Evolutionary conservation across 2,329 filamentous ascomycete species (phyloP), one percentile per base, ranked within the genome.

Genomic region (Trichoderma lentiforme): DNA sequence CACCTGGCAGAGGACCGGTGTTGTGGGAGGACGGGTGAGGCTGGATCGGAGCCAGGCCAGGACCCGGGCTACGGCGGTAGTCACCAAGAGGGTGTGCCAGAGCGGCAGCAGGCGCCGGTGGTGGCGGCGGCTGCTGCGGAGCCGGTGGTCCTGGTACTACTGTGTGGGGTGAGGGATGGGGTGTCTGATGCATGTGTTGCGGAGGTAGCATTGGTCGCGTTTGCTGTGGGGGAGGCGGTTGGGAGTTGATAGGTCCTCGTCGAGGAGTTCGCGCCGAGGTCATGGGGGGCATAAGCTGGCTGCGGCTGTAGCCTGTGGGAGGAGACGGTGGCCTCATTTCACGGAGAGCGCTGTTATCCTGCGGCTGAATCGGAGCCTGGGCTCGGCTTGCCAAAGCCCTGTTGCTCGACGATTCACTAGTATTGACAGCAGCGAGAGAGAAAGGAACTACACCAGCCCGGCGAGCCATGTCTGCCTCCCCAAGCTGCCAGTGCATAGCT

Each of bases 401-500:
- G 73, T 80, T 83, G 60, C 77, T 80, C 57, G 80, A 79, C 56
- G 80, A 79, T 67, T 87, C 86, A 53, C 47, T 53, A 72, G 83
- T 78, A 58, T 87, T 86, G 74, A 87, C 84, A 65, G 86, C 84
- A 66, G 90, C 89, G 34, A 93, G 84, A 3, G 91, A 90, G 82
- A 98, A 98, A 1, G 95, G 94, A 8, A 93, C 91, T 47, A 96
- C 94, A 58, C 96, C 96, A 56, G 95, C 95, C 72, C 95, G 91
- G 73, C 92, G 89, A 62, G 95, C 95, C 94, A 99, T 98, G 77
- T 98, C 96, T 76, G 91, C 86, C 80, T 97, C 94, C 74, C 95
- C 95, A 70, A 99, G 86, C 79, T 97, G 93, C 95, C 96, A 99
- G 82, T 98, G 96, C 95, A 98, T 98, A 5, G 94, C 95, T 83